Evolutionary conservation across 83 land plant genomes (phyloP), one percentile per base, ranked within the genome.

Genomic region (Picea engelmannii): DNA sequence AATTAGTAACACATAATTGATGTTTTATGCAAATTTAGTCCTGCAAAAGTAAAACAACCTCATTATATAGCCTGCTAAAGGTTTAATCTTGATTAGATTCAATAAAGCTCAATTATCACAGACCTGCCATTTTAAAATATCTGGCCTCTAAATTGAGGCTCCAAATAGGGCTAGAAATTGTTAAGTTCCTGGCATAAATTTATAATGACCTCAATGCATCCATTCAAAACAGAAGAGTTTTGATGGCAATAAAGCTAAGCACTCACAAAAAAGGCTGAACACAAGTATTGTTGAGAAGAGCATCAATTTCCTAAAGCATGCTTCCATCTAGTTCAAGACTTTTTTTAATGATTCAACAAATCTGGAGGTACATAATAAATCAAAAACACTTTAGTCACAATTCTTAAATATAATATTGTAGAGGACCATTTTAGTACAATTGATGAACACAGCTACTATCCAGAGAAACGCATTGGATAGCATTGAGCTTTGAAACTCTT

Each of bases 201-300:
- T 71, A 71, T 40, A 21, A 42, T 71, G 55, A 49, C 76, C 44
- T 35, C n/a, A n/a, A 71, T 71, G 55, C 42, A 40, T 55, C 76
- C 76, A 71, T 71, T 71, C 55, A 71, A 71, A 71, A 11, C 3
- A 12, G 76, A 18, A 9, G 55, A 42, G 10, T 40, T 20, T 49
- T 71, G 4, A 71, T 42, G 42, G 20, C n/a, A 42, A 42, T n/a
- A 42, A 23, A 16, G 23, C 5, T 25, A 71, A 12, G 7, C 76
- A 44, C n/a, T 55, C 55, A 9, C 23, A 71, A 71, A 31, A 55
- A 55, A 11, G 58, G n/a, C 15, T 35, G 44, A 35, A 16, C 40
- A 68, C 17, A 67, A 4, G 20, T 68, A 35, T 5, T 35, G 44
- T 40, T 68, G 16, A 42, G 44, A 71, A 13, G 44, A 44, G 44